A percentile compares a stretch with the other conserved stretches of the same genome.
Evolutionary conservation across 371 early-diverging fungal genomes (phyloP).

Genomic region (Aphelidium insulamus): DNA sequence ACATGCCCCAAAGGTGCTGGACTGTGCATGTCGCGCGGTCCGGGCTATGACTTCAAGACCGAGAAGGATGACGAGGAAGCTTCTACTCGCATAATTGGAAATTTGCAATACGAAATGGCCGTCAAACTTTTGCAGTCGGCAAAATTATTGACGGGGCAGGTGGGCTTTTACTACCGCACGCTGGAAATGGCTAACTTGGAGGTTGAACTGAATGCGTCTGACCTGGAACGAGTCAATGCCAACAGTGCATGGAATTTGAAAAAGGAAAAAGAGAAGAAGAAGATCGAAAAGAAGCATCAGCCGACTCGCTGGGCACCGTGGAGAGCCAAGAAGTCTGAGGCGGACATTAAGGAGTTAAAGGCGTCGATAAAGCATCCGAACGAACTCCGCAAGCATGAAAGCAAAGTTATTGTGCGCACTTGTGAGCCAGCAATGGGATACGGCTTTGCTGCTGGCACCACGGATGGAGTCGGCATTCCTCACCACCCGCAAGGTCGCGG

Average conservation of each 20-base stretch:
- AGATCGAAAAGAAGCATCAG: background rate
- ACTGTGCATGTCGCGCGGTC: slow-evolving; percentile 14
- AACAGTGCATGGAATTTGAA: slow-evolving; percentile 18
- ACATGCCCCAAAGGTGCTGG: slow-evolving; percentile 14
- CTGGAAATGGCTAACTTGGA: slow-evolving; percentile 17
- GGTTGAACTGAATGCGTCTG: slow-evolving; percentile 8
- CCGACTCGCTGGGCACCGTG: slow-evolving; percentile 3
- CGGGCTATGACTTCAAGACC: slow-evolving; percentile 5
- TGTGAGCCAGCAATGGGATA: slow-evolving; percentile 17
- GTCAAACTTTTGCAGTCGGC: slow-evolving; percentile 7
- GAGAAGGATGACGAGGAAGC: slow-evolving; percentile 8
- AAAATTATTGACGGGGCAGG: slow-evolving; percentile 6
- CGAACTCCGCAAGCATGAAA: no score
- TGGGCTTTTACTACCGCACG: slow-evolving; percentile 16
- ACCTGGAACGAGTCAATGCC: slow-evolving; percentile 7
- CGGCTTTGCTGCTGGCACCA: slow-evolving; percentile 32
- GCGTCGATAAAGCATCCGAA: no score
- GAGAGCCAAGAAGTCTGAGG: slow-evolving; percentile 16
- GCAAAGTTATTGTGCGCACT: background rate
- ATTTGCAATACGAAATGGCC: slow-evolving; percentile 16
- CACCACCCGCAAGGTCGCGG: slow-evolving; percentile 2
- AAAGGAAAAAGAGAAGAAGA: background rate
- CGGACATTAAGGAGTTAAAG: no score
- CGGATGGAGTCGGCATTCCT: slow-evolving; percentile 14
- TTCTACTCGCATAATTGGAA: slow-evolving; percentile 31